A percentile compares a stretch with the other conserved stretches of the same genome.
phyloP scores from a whole-genome alignment of 2,329 filamentous ascomycete species.

The Diaporthe humulicola region DNA sequence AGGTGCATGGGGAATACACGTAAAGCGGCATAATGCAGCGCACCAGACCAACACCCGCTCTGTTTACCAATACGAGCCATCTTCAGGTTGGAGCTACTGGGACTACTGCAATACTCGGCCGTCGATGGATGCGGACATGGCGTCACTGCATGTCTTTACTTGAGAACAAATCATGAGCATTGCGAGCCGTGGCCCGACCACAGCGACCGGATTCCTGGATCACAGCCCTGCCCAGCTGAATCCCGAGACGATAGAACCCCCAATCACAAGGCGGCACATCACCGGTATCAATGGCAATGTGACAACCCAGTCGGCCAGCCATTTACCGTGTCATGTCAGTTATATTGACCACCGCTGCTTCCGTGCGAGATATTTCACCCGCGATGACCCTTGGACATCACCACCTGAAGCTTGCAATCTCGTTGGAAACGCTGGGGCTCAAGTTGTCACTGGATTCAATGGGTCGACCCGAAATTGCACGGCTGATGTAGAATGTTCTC shows the following conservation, averaged over 20 bases:
- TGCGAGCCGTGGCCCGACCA: neutral
- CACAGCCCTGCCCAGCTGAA: conserved; percentile 23
- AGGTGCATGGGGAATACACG: neutral
- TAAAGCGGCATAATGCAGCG: conserved; percentile 3
- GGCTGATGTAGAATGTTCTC: neutral
- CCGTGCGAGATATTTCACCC: neutral
- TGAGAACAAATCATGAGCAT: neutral
- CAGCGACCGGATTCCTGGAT: conserved; percentile 20
- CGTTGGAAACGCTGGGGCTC: neutral
- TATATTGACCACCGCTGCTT: neutral
- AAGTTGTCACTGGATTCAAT: neutral
- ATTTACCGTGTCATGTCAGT: neutral
- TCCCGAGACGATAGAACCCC: neutral
- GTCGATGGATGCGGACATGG: neutral
- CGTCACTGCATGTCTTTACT: neutral
- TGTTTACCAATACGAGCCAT: neutral
- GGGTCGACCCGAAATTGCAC: neutral
- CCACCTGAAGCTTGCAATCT: neutral
- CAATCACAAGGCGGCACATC: neutral
- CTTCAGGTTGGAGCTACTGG: neutral
- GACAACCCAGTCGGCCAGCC: neutral
- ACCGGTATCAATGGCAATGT: neutral
- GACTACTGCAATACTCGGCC: neutral
- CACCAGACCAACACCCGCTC: neutral
- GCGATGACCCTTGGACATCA: neutral